Conservation (phyloP, 345 rosid species). For the Eucalyptus cladocalyx region DNA sequence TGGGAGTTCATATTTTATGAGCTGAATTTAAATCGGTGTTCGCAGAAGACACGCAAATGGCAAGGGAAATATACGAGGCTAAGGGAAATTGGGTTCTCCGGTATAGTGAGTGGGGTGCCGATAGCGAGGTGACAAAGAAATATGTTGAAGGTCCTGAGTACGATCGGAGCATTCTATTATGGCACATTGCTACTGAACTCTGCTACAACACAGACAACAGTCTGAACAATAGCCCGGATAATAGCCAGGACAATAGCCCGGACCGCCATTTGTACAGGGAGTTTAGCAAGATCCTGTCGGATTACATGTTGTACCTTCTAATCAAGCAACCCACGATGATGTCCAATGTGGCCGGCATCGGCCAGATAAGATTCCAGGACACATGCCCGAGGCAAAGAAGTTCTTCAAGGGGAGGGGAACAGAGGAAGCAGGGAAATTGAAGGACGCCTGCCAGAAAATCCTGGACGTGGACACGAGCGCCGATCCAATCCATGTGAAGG, state of each 20-base stretch:
- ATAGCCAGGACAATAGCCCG: too few relatives aligned
- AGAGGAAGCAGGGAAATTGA: background rate
- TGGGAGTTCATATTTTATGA: constrained; percentile 36
- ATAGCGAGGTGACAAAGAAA: background rate
- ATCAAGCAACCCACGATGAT: background rate
- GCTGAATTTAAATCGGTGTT: constrained; percentile 6
- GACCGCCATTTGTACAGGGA: background rate
- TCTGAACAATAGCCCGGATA: too few relatives aligned
- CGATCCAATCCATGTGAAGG: too few relatives aligned
- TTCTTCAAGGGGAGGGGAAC: background rate
- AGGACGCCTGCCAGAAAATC: background rate
- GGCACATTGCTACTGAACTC: constrained; percentile 44
- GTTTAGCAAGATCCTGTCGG: background rate
- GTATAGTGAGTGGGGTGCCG: background rate
- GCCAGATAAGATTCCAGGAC: background rate
- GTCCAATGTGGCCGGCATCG: background rate
- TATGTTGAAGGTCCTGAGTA: constrained; percentile 11
- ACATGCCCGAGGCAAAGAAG: background rate
- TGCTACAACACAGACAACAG: background rate
- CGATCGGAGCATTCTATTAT: constrained; percentile 33
- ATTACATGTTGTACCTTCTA: background rate
- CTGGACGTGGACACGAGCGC: background rate
- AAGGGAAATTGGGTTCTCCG: constrained; percentile 45
- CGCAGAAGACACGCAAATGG: constrained; percentile 17
- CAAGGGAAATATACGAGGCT: constrained; percentile 27